Base-by-base conservation (phyloP, 352 stramenopile genomes). In the Phytophthora sansomeana region DNA sequence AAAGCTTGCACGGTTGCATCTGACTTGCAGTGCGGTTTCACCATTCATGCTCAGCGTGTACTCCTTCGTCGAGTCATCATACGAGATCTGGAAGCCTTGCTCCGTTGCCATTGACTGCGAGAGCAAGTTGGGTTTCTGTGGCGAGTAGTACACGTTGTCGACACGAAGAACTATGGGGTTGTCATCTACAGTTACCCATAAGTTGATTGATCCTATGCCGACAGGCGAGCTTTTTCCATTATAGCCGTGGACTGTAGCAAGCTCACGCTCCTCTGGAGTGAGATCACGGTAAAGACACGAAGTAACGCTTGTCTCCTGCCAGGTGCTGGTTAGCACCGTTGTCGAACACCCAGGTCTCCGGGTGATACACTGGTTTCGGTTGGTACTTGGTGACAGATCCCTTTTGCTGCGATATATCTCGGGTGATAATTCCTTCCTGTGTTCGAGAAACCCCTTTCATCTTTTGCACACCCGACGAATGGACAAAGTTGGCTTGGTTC, bases 221-320 rank as follows among this genome's bases (percentile, higher is more conserved):
- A 55, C 21, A 4, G 58, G 49, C 0, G 36, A 4, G 0, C 38
- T 17, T 2, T 3, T 48, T 2, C 48, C 48, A 14, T 48, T 59
- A 30, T 66, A 57, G 11, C 39, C 48, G 1, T 53, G 17, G 4
- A 66, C 58, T 0, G 36, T 58, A 8, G 46, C 38, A 13, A 33
- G 58, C 48, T 53, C 24, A 4, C 19, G 2, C 19, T 58, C 48
- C 0, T 3, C 49, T 8, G 3, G 4, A 8, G 29, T 21, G 13
- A 54, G 39, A 14, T 8, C 32, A 3, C 49, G 32, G 17, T 36
- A 56, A 32, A 4, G 9, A n/a, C 6, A 56, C 49, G 16, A 59
- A 66, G 32, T 66, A 66, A 1, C 42, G 54, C 11, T 62, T 62
- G 17, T 54, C 43, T 2, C 42, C 32, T 7, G 54, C 54, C 9